Conservation (phyloP, 805 yeast species). For the Candida caryicola region DNA sequence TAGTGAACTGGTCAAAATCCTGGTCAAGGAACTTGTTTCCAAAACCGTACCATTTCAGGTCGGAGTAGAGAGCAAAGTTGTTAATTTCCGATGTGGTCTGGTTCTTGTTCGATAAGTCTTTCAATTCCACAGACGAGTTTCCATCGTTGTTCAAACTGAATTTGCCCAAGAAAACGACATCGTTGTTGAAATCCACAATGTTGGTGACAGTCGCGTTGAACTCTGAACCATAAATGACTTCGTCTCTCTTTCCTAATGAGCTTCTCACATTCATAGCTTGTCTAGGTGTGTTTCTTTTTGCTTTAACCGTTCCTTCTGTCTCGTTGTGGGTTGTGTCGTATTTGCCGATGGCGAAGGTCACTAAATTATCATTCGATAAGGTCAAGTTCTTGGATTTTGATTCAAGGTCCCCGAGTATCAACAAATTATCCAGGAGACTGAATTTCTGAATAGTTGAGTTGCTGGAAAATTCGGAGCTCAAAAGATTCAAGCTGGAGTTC, state of each 20-base stretch:
- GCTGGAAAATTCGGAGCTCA: constrained; percentile 27
- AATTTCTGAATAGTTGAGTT: constrained; percentile 37
- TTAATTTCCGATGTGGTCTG: constrained; percentile 17
- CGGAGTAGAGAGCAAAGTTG: constrained; percentile 35
- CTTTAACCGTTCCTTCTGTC: constrained; percentile 15
- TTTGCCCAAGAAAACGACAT: constrained; percentile 29
- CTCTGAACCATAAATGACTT: constrained; percentile 23
- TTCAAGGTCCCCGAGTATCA: constrained; percentile 48
- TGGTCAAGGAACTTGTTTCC: constrained; percentile 29
- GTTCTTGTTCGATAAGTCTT: constrained; percentile 29
- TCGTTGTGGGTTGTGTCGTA: constrained; percentile 35
- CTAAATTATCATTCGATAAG: constrained; percentile 25
- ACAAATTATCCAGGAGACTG: constrained; percentile 22
- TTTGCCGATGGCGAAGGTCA: constrained; percentile 23
- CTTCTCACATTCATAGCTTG: too few relatives aligned
- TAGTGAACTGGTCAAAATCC: constrained; percentile 29
- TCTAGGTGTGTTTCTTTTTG: constrained; percentile 5
- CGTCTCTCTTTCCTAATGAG: constrained; percentile 16
- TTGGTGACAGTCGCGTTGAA: constrained; percentile 30
- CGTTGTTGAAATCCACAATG: constrained; percentile 18
- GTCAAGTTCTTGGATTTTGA: constrained; percentile 29
- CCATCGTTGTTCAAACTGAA: constrained; percentile 28
- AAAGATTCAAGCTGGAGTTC: constrained; percentile 36
- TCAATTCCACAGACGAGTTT: constrained; percentile 23
- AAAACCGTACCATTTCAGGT: constrained; percentile 42